phyloP scores from a whole-genome alignment of 2,329 filamentous ascomycete genomes.

The Diaporthe longicolla region DNA sequence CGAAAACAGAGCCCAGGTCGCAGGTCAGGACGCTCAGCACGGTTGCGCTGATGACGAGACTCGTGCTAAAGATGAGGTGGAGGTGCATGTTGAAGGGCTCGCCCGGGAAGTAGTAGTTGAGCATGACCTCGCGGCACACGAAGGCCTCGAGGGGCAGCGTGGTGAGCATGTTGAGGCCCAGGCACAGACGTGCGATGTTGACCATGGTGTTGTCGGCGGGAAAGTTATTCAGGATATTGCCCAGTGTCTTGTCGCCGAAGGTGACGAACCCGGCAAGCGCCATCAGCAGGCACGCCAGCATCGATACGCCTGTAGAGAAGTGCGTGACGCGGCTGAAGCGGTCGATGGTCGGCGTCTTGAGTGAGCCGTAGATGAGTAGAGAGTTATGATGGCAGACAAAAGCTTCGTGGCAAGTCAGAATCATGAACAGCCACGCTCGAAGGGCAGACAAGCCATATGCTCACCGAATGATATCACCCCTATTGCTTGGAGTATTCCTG shows the following conservation, averaged over 20 bases:
- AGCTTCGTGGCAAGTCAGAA: conserved; percentile 54
- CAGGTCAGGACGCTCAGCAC: conserved; percentile 86
- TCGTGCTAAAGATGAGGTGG: conserved; percentile 88
- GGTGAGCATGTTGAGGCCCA: conserved; percentile 98
- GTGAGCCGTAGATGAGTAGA: conserved; percentile 95
- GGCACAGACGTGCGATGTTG: conserved; percentile 93
- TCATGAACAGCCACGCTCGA: neutral
- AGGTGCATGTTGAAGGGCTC: conserved; percentile 85
- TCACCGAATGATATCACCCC: conserved; percentile 97
- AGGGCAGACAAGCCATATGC: conserved; percentile 46
- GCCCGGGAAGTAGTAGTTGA: conserved; percentile 80
- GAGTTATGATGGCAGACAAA: conserved; percentile 92
- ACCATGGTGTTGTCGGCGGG: conserved; percentile 91
- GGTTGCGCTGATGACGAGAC: conserved; percentile 85
- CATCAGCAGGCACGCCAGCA: conserved; percentile 92
- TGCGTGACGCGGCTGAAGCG: conserved; percentile 95
- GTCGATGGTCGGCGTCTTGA: conserved; percentile 94
- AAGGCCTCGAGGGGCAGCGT: conserved; percentile 97
- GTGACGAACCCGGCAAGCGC: conserved; percentile 91
- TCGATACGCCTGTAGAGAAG: conserved; percentile 90
- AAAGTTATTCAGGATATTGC: conserved; percentile 99
- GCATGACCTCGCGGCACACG: conserved; percentile 96
- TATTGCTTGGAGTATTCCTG: conserved; percentile 93
- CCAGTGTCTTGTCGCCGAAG: conserved; percentile 91
- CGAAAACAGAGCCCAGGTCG: conserved; percentile 94